These are phyloP conservation scores for Takashimella tepidaria DNA, from an alignment of 1,284 basidiomycete species.

Conservation along the genomic window DNA sequence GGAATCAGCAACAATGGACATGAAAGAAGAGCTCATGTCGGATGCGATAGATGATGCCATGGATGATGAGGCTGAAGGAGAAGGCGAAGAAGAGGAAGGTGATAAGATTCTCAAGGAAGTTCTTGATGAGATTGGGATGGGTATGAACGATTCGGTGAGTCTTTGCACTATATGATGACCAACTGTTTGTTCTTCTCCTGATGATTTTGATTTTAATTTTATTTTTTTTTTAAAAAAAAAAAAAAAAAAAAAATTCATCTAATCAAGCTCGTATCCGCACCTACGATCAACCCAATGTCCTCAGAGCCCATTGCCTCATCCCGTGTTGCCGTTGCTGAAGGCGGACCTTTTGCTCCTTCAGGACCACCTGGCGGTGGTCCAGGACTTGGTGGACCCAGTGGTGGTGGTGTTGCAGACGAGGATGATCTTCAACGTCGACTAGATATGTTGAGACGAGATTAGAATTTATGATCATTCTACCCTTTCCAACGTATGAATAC, in stretches of 20 bases:
- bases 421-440: constrained; percentile 82
- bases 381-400: constrained; percentile 24
- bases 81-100: constrained; percentile 81
- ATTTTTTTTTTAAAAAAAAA: too few species aligned
- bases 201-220: not conserved
- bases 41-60: constrained; percentile 98
- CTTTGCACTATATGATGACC: constrained; percentile 12
- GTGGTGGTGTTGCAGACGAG: constrained; percentile 63
- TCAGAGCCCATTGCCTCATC: constrained; percentile 60
- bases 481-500: too few species aligned
- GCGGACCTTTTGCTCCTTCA: constrained; percentile 51
- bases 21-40: constrained; percentile 99
- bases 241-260: too few species aligned
- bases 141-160: constrained; percentile 79
- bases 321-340: constrained; percentile 68
- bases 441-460: constrained; percentile 63
- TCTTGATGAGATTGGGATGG: constrained; percentile 93
- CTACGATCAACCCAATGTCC: constrained; percentile 60
- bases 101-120: constrained; percentile 96
- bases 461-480: too few species aligned
- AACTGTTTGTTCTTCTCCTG: too few species aligned
- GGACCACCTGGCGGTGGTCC: constrained; percentile 44
- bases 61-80: constrained; percentile 87
- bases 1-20: constrained; percentile 97
- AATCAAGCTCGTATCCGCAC: constrained; percentile 67